Conservation (phyloP, 2,329 filamentous ascomycete genomes). For the Claviceps paspali region DNA sequence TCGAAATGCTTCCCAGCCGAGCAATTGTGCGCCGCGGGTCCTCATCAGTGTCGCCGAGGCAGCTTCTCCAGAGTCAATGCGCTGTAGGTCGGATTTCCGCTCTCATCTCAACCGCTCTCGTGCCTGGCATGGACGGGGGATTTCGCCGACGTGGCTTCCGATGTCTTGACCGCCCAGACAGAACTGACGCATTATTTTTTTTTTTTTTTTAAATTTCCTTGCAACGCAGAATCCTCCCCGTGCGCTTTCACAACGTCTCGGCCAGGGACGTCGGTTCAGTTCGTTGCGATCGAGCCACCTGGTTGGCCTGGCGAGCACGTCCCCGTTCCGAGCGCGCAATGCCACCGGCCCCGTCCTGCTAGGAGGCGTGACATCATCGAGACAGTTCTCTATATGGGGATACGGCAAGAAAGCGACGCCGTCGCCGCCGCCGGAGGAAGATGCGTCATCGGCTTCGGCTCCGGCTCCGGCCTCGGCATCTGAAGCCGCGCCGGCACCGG, state of each 20-base stretch:
- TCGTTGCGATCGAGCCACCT: conserved; percentile 11
- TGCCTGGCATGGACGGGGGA: too few relatives aligned
- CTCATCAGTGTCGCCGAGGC: conserved; percentile 17
- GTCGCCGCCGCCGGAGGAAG: too few relatives aligned
- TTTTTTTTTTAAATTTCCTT: not conserved
- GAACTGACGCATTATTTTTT: too few relatives aligned
- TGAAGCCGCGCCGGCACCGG: conserved; percentile 8
- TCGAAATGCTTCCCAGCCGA: conserved; percentile 30
- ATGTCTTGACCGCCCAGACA: too few relatives aligned
- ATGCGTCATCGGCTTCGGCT: conserved; percentile 5
- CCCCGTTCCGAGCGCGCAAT: conserved; percentile 11
- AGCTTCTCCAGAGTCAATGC: conserved; percentile 14
- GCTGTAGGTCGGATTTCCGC: conserved; percentile 11
- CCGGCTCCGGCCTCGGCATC: conserved; percentile 5
- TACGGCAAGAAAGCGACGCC: conserved; percentile 15
- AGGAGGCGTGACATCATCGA: conserved; percentile 16
- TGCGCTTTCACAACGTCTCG: conserved; percentile 15
- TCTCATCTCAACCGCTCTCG: too few relatives aligned
- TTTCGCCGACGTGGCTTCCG: too few relatives aligned
- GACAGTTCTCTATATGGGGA: conserved; percentile 21
- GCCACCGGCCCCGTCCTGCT: conserved; percentile 15
- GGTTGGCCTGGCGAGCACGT: conserved; percentile 9
- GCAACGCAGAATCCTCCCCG: conserved; percentile 12
- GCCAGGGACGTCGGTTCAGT: conserved; percentile 21
- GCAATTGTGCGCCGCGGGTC: conserved; percentile 25